phyloP scores from a whole-genome alignment of 768 basidiomycete genomes.

The Cubamyces lactineus region DNA sequence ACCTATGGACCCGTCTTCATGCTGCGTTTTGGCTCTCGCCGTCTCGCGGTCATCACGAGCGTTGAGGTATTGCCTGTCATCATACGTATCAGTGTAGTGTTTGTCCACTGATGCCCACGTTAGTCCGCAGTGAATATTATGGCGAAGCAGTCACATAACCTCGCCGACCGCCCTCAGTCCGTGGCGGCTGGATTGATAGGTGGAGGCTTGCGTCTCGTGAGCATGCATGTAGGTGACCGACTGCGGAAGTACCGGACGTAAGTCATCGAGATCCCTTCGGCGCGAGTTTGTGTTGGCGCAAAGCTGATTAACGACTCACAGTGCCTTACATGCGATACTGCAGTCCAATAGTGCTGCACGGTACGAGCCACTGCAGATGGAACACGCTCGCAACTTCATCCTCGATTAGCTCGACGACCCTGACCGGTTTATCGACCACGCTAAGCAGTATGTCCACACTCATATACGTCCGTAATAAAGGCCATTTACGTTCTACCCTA shows the following conservation, averaged over 20 bases:
- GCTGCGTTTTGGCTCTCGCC: slow-evolving; percentile 50
- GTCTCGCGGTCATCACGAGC: slow-evolving; percentile 50
- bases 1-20: slow-evolving; percentile 65
- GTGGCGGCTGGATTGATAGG: slow-evolving; percentile 42
- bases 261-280: no score
- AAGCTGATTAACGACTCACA: slow-evolving; percentile 21
- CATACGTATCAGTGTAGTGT: background rate
- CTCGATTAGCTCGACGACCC: slow-evolving; percentile 42
- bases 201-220: slow-evolving; percentile 38
- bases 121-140: slow-evolving; percentile 44
- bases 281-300: no score
- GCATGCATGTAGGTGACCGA: slow-evolving; percentile 32
- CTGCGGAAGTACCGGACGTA: slow-evolving; percentile 33
- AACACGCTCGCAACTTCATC: slow-evolving; percentile 38
- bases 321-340: slow-evolving; percentile 40
- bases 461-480: background rate
- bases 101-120: background rate
- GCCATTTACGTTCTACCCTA: slow-evolving; percentile 23
- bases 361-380: slow-evolving; percentile 39
- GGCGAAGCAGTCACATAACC: slow-evolving; percentile 41
- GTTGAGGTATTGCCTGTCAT: slow-evolving; percentile 19
- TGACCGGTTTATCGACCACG: slow-evolving; percentile 38
- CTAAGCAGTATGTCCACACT: slow-evolving; percentile 31
- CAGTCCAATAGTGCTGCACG: slow-evolving; percentile 37
- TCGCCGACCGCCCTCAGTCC: slow-evolving; percentile 40